Conservation (phyloP, 2,329 filamentous ascomycete genomes). For the Xylaria sp. region DNA sequence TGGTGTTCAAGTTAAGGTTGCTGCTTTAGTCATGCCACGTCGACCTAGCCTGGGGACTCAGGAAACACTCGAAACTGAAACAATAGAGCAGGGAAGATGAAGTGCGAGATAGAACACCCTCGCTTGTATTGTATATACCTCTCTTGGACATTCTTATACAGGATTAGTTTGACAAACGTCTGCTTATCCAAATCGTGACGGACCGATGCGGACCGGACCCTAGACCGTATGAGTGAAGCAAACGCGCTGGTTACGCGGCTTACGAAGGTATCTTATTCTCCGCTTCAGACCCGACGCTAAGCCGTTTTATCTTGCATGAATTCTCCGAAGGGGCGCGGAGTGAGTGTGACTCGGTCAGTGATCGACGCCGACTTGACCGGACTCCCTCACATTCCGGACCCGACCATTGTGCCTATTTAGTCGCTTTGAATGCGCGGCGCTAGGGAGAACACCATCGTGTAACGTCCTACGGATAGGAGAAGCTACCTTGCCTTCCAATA, state of each 20-base stretch:
- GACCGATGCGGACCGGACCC: neutral
- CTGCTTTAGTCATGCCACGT: neutral
- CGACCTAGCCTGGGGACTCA: neutral
- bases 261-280: neutral
- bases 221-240: neutral
- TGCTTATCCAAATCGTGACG: neutral
- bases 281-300: constrained; percentile 16
- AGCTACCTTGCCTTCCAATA: neutral
- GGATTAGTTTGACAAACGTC: neutral
- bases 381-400: constrained; percentile 9
- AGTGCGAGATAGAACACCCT: neutral
- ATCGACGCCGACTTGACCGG: neutral
- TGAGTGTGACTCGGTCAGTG: neutral
- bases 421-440: neutral
- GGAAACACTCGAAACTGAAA: neutral
- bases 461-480: neutral
- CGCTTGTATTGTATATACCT: neutral
- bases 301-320: constrained; percentile 13
- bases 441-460: neutral
- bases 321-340: constrained; percentile 20
- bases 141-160: neutral
- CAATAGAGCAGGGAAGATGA: neutral
- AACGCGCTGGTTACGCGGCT: neutral
- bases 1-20: neutral
- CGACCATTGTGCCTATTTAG: neutral